Conservation (phyloP, 2,329 filamentous ascomycete genomes). For the Pseudogymnoascus sp. region DNA sequence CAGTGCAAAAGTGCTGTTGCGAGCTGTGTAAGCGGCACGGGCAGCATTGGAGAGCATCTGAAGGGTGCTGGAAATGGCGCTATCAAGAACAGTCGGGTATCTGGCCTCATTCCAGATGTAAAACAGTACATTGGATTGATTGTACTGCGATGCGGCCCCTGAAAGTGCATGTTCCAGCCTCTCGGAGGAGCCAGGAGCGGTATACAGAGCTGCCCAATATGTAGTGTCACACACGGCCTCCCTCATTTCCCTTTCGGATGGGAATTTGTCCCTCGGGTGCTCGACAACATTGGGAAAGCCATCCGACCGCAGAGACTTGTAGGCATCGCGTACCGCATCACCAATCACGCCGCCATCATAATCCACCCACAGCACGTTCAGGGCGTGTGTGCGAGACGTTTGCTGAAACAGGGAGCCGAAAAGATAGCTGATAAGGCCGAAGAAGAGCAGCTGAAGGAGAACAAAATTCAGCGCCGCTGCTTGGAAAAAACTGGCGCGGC, state of each 20-base stretch:
- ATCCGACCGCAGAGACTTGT: slow-evolving; percentile 26
- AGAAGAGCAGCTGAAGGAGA: slow-evolving; percentile 20
- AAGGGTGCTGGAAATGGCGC: background rate
- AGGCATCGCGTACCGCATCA: slow-evolving; percentile 28
- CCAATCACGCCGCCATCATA: slow-evolving; percentile 48
- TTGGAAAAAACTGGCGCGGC: slow-evolving; percentile 15
- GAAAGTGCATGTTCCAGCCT: background rate
- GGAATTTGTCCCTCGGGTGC: slow-evolving; percentile 21
- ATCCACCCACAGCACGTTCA: slow-evolving; percentile 54
- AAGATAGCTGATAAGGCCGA: slow-evolving; percentile 26
- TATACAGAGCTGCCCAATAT: slow-evolving; percentile 1
- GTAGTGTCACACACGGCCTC: slow-evolving; percentile 23
- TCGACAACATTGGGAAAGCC: slow-evolving; percentile 30
- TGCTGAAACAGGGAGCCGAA: slow-evolving; percentile 29
- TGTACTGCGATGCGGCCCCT: background rate
- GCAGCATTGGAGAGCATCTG: background rate
- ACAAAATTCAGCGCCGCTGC: slow-evolving; percentile 18
- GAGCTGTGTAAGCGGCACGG: background rate
- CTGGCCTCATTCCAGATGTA: slow-evolving; percentile 7
- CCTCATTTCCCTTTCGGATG: slow-evolving; percentile 22
- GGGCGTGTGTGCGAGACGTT: slow-evolving; percentile 28
- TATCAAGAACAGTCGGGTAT: background rate
- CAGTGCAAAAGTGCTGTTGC: background rate
- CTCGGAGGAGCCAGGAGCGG: background rate
- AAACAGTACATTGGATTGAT: background rate